A percentile compares a stretch with the other conserved stretches of the same genome.
These are phyloP conservation scores for Hemisphaericaspora xylofermentans DNA, from an alignment of 1,139 yeast species.

Conservation along the genomic window DNA sequence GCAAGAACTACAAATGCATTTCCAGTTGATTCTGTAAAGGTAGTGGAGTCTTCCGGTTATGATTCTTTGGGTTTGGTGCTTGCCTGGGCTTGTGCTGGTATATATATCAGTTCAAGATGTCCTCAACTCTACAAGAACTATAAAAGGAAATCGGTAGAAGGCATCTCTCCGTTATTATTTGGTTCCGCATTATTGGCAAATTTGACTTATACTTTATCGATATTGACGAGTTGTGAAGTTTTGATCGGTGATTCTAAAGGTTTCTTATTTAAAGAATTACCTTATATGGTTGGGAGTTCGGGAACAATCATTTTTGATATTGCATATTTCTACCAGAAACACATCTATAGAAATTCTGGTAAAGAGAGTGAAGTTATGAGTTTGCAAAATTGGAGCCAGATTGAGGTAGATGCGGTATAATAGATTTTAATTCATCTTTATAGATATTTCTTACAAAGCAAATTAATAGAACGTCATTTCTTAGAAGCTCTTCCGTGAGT, in stretches of 20 bases:
- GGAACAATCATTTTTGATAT: constrained; percentile 83
- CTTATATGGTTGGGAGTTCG: constrained; percentile 81
- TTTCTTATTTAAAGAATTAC: constrained; percentile 69
- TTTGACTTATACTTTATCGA: constrained; percentile 74
- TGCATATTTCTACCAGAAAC: constrained; percentile 68
- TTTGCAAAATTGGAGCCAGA: constrained; percentile 26
- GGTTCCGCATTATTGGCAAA: constrained; percentile 80
- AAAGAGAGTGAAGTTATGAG: constrained; percentile 26
- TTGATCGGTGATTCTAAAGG: constrained; percentile 31
- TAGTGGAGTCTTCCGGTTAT: neutral
- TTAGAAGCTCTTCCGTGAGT: too few species aligned
- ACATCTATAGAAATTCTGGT: constrained; percentile 32
- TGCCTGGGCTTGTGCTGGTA: constrained; percentile 80
- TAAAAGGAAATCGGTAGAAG: constrained; percentile 75
- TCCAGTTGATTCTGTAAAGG: constrained; percentile 14
- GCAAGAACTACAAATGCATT: constrained; percentile 25
- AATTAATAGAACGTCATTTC: neutral
- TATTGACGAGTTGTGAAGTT: constrained; percentile 53
- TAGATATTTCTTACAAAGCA: neutral
- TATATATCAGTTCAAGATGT: constrained; percentile 75
- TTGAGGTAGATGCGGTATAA: constrained; percentile 8
- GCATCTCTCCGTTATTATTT: constrained; percentile 77
- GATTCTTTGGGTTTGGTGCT: constrained; percentile 48
- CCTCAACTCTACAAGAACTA: constrained; percentile 85
- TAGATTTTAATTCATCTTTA: neutral